Base-by-base conservation (phyloP, 345 rosid genomes). In the Microcos paniculata region DNA sequence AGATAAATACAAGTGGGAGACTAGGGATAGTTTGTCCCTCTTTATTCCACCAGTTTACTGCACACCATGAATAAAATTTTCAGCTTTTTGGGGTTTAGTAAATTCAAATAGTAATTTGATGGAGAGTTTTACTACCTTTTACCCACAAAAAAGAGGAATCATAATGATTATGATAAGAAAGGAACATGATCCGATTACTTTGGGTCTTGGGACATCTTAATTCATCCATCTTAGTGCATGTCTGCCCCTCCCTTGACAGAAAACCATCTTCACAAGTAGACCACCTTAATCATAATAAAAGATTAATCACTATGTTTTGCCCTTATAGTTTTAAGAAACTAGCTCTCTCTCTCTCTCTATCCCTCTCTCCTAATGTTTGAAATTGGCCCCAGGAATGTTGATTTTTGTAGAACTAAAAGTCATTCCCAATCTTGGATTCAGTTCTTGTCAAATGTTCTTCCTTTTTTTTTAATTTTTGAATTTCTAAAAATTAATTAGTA, bases 211-310 rank as follows among this genome's bases (percentile, higher is more conserved):
- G 52, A 65, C 70, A 65, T 65, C 52, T 43, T 65, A 42, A 21
- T 13, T 43, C 33, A 65, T 65, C n/a, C 52, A 1, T 43, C 70
- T 65, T 65, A 24, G 33, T 43, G 70, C 52, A 65, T 65, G 52
- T 43, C 51, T 23, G 13, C 52, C 70, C 13, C 28, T 42, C n/a
- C 52, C 12, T 65, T 43, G 70, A 65, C 70, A 65, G 31, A 43
- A 64, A 64, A 10, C 30, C 38, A 35, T 35, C 30, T n/a, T 64
- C 18, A 23, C n/a, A 65, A 65, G n/a, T 42, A 12, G 33, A 65
- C n/a, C 33, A 4, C 1, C 70, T 38, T n/a, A 11, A 63, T 38
- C 35, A 1, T 62, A 55, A 53, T 19, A 8, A 24, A 21, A 19
- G 1, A 19, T 35, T 35, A 52, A 19, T 6, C 57, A 52, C 57